Evolutionary conservation across 2,329 filamentous ascomycete genomes (phyloP), one percentile per base, ranked within the genome.

Genomic region (Ceratocystis ficicola): DNA sequence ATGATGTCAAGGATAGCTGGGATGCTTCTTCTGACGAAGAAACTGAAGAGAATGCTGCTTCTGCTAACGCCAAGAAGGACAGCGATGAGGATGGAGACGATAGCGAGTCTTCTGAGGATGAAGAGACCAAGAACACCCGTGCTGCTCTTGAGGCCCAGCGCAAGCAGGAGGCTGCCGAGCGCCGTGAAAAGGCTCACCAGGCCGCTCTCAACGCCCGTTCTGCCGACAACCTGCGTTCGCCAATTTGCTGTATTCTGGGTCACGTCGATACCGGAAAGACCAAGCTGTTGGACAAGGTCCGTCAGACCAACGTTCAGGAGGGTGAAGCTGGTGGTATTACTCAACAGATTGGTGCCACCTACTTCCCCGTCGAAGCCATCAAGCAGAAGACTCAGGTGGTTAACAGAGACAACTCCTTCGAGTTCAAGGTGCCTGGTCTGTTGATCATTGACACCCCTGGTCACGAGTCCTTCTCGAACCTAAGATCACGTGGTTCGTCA

Each of bases 211-310:
- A 90, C 57, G 92, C 93, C 62, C 85, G 91, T 68, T 97, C 93
- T 25, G 91, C 89, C 77, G 92, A 99, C 75, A 87, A 99, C 76
- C 84, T 99, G 66, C 90, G 94, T 67, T 97, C 94, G 50, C 94
- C 94, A 64, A 99, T 99, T 77, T 97, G 94, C 82, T 97, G 93
- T 87, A 99, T 99, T 83, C 85, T 99, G 70, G 94, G 94, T 73
- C 94, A 99, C 84, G 94, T 99, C 84, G 94, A 99, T 86, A 99
- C 95, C 59, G 94, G 94, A 76, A 99, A 99, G 81, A 99, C 94
- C n/a, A 99, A 97, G 80, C 81, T 99, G 69, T 83, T 99, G 67
- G 94, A 99, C 81, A 99, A 99, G 80, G 90, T 99, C 73, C 89
- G 94, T 73, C 91, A 96, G 77, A 97, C 94, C 67, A 97, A 99